Conservation (phyloP, 148 eudicot species). For the Fallopia convolvulus region DNA sequence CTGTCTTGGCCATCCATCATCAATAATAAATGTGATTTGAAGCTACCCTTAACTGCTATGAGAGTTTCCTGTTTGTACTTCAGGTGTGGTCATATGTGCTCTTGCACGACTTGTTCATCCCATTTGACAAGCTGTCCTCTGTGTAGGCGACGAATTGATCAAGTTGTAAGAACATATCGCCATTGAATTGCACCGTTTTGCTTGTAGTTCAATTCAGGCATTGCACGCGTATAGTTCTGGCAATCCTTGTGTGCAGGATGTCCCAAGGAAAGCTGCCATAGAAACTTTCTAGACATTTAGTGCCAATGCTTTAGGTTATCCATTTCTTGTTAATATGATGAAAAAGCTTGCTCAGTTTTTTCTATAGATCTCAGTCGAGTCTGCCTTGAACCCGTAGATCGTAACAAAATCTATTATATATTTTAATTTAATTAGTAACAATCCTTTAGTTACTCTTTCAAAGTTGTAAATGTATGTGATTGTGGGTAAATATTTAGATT, state of each 20-base stretch:
- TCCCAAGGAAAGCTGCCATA: neutral
- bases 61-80: conserved; percentile 2
- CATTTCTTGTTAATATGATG: neutral
- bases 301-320: neutral
- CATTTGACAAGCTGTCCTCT: conserved; percentile 80
- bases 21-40: neutral
- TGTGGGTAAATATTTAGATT: too few species aligned
- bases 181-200: conserved; percentile 30
- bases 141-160: conserved; percentile 74
- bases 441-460: too few species aligned
- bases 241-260: neutral
- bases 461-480: too few species aligned
- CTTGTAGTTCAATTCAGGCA: neutral
- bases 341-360: neutral
- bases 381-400: neutral
- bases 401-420: too few species aligned
- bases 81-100: conserved; percentile 99
- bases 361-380: neutral
- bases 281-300: neutral
- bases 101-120: conserved; percentile 71
- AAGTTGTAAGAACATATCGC: conserved; percentile 74
- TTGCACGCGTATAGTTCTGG: neutral
- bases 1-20: neutral
- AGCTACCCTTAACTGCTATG: neutral
- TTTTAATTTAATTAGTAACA: too few species aligned